phyloP scores from a whole-genome alignment of 495 filamentous ascomycete species.

The Emericellopsis terricola region DNA sequence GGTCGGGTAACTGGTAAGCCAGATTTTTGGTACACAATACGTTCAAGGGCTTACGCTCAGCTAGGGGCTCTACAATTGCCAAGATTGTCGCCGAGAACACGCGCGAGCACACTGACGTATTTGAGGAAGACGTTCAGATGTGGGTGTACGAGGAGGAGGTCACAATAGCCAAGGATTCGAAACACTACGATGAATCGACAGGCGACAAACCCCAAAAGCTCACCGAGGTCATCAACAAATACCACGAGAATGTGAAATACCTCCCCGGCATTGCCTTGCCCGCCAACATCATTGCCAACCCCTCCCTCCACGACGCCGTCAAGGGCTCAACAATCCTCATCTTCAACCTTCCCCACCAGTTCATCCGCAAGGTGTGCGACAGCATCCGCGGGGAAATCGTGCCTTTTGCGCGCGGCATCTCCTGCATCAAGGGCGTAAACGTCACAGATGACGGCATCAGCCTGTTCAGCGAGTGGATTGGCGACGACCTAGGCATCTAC shows the following conservation, averaged over 20 bases:
- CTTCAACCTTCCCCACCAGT: slow-evolving; percentile 97
- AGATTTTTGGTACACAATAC: slow-evolving; percentile 22
- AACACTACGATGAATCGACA: slow-evolving; percentile 31
- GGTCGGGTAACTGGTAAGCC: slow-evolving; percentile 76
- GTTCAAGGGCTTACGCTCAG: slow-evolving; percentile 7
- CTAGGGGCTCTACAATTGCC: slow-evolving; percentile 67
- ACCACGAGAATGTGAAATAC: slow-evolving; percentile 97
- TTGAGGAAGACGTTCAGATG: slow-evolving; percentile 86
- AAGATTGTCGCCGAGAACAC: slow-evolving; percentile 95
- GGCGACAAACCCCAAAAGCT: slow-evolving; percentile 58
- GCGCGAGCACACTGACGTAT: slow-evolving; percentile 52
- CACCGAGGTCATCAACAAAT: slow-evolving; percentile 72
- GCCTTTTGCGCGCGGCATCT: slow-evolving; percentile 83
- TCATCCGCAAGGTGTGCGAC: slow-evolving; percentile 74
- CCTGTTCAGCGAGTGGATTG: slow-evolving; percentile 91
- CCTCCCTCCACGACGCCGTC: slow-evolving; percentile 66
- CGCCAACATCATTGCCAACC: slow-evolving; percentile 72
- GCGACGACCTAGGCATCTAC: slow-evolving; percentile 79
- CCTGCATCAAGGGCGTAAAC: slow-evolving; percentile 95
- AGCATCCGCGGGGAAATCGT: slow-evolving; percentile 76
- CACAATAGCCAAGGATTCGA: slow-evolving; percentile 44
- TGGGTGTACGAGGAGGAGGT: slow-evolving; percentile 90
- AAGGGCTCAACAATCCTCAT: slow-evolving; percentile 71
- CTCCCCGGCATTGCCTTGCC: slow-evolving; percentile 76
- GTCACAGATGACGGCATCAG: slow-evolving; percentile 65